These are phyloP conservation scores for Cubamyces sp. DNA, from an alignment of 768 basidiomycete genomes.

Conservation along the genomic window DNA sequence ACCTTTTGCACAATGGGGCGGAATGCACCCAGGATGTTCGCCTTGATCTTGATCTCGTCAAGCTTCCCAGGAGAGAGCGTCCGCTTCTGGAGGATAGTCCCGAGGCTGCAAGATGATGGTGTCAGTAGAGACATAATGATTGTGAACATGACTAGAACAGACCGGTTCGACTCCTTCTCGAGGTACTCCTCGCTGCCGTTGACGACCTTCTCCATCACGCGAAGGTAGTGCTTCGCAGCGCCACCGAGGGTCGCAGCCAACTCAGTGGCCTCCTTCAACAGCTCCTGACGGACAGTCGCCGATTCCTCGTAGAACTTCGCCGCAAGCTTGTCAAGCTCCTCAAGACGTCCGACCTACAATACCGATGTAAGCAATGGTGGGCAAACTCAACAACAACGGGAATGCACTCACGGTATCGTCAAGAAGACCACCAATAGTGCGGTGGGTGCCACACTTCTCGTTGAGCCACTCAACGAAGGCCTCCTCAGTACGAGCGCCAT, in stretches of 20 bases:
- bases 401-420: slow-evolving; percentile 56
- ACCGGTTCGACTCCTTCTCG: slow-evolving; percentile 87
- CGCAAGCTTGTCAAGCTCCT: slow-evolving; percentile 79
- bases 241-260: slow-evolving; percentile 55
- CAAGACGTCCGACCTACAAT: slow-evolving; percentile 76
- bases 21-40: slow-evolving; percentile 81
- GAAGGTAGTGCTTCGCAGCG: slow-evolving; percentile 77
- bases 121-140: slow-evolving; percentile 20
- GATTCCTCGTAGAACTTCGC: slow-evolving; percentile 70
- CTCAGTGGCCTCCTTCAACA: slow-evolving; percentile 66
- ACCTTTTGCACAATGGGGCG: slow-evolving; percentile 33
- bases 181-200: slow-evolving; percentile 75
- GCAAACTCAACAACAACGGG: neutral
- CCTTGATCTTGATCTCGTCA: slow-evolving; percentile 93
- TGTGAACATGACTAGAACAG: slow-evolving; percentile 33
- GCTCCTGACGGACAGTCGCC: slow-evolving; percentile 55
- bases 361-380: neutral
- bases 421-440: slow-evolving; percentile 82
- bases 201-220: slow-evolving; percentile 87
- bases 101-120: slow-evolving; percentile 24
- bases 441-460: slow-evolving; percentile 83
- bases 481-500: slow-evolving; percentile 69
- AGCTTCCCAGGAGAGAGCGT: slow-evolving; percentile 77
- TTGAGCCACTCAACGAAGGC: slow-evolving; percentile 84
- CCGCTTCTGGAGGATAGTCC: slow-evolving; percentile 71